A percentile compares a stretch with the other conserved stretches of the same genome.
Evolutionary conservation across 345 rosid genomes (phyloP).

Genomic region (Abelmoschus esculentus): DNA sequence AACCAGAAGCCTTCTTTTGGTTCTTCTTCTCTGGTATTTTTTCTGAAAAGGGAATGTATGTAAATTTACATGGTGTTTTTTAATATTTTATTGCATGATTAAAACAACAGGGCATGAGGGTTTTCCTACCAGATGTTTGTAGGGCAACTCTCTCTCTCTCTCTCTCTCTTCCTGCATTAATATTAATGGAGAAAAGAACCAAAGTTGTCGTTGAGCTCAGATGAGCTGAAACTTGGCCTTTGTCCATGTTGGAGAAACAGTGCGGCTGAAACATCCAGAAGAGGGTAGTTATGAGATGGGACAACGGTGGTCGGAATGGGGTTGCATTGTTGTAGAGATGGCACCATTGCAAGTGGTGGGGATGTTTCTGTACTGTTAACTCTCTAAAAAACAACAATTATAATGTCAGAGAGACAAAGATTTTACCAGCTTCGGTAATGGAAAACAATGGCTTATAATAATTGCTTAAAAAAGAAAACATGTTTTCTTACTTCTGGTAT

Average conservation of each 20-base stretch:
- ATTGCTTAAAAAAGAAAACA: neutral
- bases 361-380: conserved; percentile 4
- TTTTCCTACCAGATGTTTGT: conserved; percentile 8
- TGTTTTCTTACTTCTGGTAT: conserved; percentile 40
- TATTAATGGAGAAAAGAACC: conserved; percentile 39
- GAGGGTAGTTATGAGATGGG: conserved; percentile 25
- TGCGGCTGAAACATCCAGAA: conserved; percentile 24
- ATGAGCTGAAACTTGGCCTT: conserved; percentile 28
- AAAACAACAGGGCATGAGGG: neutral
- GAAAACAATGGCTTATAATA: neutral
- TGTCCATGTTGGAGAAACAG: conserved; percentile 30
- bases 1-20: no score
- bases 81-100: neutral
- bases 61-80: neutral
- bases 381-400: conserved; percentile 22
- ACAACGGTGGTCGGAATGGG: neutral
- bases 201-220: conserved; percentile 46
- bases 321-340: neutral
- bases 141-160: neutral
- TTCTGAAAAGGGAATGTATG: no score
- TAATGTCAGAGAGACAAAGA: conserved; percentile 33
- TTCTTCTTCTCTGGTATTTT: no score
- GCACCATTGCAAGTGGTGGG: neutral
- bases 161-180: neutral
- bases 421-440: conserved; percentile 6